Conservation (phyloP, 2,329 filamentous ascomycete species). For the Colletotrichum godetiae region DNA sequence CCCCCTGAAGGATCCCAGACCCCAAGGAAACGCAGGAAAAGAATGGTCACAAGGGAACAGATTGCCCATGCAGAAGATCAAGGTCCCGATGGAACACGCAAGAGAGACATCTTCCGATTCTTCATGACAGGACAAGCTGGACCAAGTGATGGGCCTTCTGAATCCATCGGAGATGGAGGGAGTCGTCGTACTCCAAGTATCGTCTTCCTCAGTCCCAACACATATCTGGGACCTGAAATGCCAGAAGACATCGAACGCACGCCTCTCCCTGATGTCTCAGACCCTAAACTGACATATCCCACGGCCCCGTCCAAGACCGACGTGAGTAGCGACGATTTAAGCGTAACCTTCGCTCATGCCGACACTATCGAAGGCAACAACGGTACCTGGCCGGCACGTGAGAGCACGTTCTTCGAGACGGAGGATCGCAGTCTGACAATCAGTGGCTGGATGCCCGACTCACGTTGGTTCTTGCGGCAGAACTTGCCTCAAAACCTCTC, state of each 20-base stretch:
- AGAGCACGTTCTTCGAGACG: constrained; percentile 48
- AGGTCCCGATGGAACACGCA: constrained; percentile 18
- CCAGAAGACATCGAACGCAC: constrained; percentile 16
- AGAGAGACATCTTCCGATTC: constrained; percentile 28
- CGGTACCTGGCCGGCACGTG: constrained; percentile 47
- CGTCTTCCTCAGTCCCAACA: constrained; percentile 56
- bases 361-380: constrained; percentile 40
- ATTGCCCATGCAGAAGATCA: constrained; percentile 26
- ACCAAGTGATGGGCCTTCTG: background rate
- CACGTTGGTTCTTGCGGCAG: constrained; percentile 47
- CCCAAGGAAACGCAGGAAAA: constrained; percentile 27
- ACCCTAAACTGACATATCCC: constrained; percentile 16
- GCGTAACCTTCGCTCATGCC: constrained; percentile 24
- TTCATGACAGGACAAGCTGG: constrained; percentile 20
- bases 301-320: background rate
- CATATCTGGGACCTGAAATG: constrained; percentile 48
- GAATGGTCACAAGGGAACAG: constrained; percentile 29
- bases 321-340: background rate
- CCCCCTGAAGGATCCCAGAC: constrained; percentile 16
- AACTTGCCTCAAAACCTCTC: constrained; percentile 45
- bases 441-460: constrained; percentile 56
- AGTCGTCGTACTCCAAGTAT: background rate
- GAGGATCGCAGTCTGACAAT: constrained; percentile 53
- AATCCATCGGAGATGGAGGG: background rate
- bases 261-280: background rate